These are phyloP conservation scores for Epichloe amarillans DNA, from an alignment of 2,329 filamentous ascomycete genomes.

Conservation along the genomic window DNA sequence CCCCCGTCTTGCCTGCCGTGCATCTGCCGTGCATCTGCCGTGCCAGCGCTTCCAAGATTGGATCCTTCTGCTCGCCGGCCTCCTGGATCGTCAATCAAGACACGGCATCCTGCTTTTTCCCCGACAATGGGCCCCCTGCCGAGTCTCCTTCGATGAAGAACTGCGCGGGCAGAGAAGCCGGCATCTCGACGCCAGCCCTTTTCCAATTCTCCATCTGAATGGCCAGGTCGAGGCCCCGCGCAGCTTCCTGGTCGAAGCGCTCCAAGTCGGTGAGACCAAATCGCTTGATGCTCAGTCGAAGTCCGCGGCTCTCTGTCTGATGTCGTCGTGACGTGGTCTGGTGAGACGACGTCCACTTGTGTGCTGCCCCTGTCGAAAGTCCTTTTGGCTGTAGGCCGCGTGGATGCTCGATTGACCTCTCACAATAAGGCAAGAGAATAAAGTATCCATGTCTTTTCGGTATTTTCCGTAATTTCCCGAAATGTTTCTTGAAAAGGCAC, in stretches of 20 bases:
- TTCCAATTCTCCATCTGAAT: constrained; percentile 5
- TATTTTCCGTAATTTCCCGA: too few relatives aligned
- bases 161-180: constrained; percentile 1
- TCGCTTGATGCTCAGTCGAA: constrained; percentile 7
- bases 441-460: too few relatives aligned
- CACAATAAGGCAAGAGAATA: too few relatives aligned
- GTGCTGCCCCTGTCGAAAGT: not conserved
- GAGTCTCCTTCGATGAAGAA: not conserved
- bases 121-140: not conserved
- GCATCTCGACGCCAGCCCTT: constrained; percentile 3
- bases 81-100: not conserved
- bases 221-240: not conserved
- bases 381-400: too few relatives aligned
- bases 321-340: not conserved
- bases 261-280: constrained; percentile 11
- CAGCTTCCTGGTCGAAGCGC: constrained; percentile 8
- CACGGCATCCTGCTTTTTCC: not conserved
- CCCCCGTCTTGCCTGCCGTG: not conserved
- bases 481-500: too few relatives aligned
- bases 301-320: not conserved
- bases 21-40: not conserved
- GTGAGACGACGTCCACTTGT: not conserved
- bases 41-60: not conserved
- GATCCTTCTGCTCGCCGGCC: not conserved
- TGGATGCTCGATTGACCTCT: too few relatives aligned